These are phyloP conservation scores for Maudiozyma humilis DNA, from an alignment of 1,139 yeast genomes.

Conservation along the genomic window DNA sequence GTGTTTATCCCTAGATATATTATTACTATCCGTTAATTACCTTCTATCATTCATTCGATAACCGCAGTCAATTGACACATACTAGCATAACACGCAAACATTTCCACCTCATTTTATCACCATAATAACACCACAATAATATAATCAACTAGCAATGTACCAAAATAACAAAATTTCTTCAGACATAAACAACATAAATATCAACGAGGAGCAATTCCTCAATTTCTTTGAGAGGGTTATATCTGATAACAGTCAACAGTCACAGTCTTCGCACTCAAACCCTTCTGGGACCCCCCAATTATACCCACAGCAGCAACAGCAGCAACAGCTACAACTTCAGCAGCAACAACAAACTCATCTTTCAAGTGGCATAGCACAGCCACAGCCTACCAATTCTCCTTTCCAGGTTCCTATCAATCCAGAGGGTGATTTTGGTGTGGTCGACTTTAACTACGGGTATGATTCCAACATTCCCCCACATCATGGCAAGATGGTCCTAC, in stretches of 20 bases:
- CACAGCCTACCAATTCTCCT: not conserved
- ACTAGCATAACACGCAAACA: not conserved
- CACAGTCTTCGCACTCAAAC: not conserved
- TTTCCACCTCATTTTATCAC: too few species aligned
- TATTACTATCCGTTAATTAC: not conserved
- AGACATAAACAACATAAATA: not conserved
- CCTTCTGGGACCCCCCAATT: not conserved
- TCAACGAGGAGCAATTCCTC: constrained; percentile 3
- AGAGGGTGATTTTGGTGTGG: not conserved
- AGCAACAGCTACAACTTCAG: too few species aligned
- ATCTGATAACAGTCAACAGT: not conserved
- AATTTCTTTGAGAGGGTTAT: constrained; percentile 4
- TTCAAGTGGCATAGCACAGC: not conserved
- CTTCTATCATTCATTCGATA: not conserved
- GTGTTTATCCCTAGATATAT: too few species aligned
- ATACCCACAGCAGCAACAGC: not conserved
- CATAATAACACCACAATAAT: too few species aligned
- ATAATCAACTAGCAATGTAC: not conserved
- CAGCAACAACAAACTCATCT: not conserved
- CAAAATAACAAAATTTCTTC: not conserved
- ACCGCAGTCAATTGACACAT: too few species aligned
- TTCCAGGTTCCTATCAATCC: not conserved
- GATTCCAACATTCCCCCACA: not conserved
- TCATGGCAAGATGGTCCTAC: not conserved
- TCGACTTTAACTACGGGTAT: not conserved